These are phyloP conservation scores for Anacardium occidentale DNA, from an alignment of 345 rosid species.

Conservation along the genomic window DNA sequence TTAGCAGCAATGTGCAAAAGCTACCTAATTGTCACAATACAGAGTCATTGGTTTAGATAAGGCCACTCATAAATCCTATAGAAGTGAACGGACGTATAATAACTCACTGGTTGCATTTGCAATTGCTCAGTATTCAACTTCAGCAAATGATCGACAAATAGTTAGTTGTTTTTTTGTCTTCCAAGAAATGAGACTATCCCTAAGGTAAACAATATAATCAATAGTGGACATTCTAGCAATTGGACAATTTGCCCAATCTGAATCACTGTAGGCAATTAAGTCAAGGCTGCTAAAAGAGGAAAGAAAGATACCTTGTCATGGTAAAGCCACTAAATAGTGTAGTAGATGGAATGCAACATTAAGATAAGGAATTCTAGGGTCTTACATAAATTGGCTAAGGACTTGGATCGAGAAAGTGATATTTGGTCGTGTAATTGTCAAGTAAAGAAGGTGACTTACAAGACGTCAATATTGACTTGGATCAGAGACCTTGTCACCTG, in stretches of 20 bases:
- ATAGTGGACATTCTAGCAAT: background rate
- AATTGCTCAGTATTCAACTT: too few species aligned
- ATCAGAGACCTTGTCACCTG: too few species aligned
- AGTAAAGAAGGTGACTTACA: background rate
- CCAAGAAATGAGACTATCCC: slow-evolving; percentile 1
- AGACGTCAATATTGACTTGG: too few species aligned
- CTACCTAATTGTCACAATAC: background rate
- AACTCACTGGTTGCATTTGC: background rate
- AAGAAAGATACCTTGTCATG: background rate
- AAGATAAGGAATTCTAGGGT: background rate
- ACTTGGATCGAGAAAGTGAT: background rate
- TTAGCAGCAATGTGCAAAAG: too few species aligned
- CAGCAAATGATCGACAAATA: background rate
- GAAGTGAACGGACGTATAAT: background rate
- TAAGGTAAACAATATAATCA: background rate
- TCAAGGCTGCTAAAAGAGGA: background rate
- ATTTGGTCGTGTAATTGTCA: background rate
- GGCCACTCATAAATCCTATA: background rate
- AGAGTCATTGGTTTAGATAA: background rate
- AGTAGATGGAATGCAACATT: background rate
- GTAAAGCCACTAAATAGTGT: background rate
- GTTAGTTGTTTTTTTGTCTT: background rate
- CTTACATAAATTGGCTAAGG: background rate
- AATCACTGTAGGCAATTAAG: background rate
- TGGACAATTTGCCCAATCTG: background rate